phyloP scores from a whole-genome alignment of 2,329 filamentous ascomycete species.

The Bipolaris oryzae region DNA sequence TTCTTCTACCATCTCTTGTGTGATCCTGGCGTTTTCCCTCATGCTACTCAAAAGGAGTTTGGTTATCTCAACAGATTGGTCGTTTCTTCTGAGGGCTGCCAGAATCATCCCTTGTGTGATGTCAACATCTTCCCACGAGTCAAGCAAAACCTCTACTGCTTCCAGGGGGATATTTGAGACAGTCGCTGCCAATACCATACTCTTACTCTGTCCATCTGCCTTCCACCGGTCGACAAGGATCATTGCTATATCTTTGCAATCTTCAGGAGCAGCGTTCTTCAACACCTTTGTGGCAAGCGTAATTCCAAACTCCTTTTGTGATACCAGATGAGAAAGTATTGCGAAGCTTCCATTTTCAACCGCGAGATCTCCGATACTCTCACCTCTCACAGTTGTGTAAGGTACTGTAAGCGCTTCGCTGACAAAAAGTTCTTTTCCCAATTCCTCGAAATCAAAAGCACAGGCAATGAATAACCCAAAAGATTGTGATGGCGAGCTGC shows the following conservation, averaged over 20 bases:
- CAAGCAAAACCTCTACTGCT: not conserved
- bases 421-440: not conserved
- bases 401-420: not conserved
- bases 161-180: too few species aligned
- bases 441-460: not conserved
- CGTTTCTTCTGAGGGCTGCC: not conserved
- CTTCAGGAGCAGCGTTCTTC: accelerated
- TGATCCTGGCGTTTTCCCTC: not conserved
- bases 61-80: not conserved
- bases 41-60: not conserved
- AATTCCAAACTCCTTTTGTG: not conserved
- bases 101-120: not conserved
- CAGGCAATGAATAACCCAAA: not conserved
- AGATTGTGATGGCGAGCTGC: not conserved
- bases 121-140: not conserved
- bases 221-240: not conserved
- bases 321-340: not conserved
- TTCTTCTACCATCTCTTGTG: not conserved
- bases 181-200: too few species aligned
- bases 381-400: not conserved
- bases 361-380: not conserved
- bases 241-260: not conserved
- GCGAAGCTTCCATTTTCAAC: not conserved
- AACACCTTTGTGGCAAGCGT: not conserved
- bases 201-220: not conserved